Conservation (phyloP, 495 filamentous ascomycete genomes). For the Friedmanniomyces endolithicus region DNA sequence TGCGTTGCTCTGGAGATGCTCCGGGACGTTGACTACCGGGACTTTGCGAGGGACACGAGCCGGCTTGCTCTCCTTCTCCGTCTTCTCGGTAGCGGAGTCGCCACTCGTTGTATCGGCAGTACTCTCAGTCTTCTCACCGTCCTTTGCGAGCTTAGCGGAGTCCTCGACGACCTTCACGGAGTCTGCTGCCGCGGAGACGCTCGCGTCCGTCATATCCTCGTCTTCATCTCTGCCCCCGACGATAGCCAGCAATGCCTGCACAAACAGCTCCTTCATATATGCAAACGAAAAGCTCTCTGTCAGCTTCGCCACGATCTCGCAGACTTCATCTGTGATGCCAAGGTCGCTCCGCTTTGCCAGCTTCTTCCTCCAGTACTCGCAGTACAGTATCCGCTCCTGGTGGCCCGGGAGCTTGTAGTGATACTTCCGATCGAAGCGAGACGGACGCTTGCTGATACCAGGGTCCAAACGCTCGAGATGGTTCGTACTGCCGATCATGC, state of each 20-base stretch:
- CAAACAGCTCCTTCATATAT: slow-evolving; percentile 26
- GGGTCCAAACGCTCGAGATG: slow-evolving; percentile 29
- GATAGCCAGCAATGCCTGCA: slow-evolving; percentile 20
- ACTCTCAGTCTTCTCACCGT: slow-evolving; percentile 1
- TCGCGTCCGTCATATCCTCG: slow-evolving; percentile 14
- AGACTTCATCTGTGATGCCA: slow-evolving; percentile 18
- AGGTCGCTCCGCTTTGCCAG: slow-evolving; percentile 17
- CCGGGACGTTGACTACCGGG: slow-evolving; percentile 20
- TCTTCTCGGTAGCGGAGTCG: slow-evolving; percentile 5
- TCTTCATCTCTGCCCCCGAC: slow-evolving; percentile 12
- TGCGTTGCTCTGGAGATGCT: slow-evolving; percentile 20
- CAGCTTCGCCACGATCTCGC: slow-evolving; percentile 19
- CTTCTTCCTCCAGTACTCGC: slow-evolving; percentile 29
- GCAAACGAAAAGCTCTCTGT: slow-evolving; percentile 21
- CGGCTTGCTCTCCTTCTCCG: slow-evolving; percentile 3
- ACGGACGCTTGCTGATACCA: slow-evolving; percentile 28
- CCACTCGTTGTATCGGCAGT: neutral
- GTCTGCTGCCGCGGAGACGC: slow-evolving; percentile 2
- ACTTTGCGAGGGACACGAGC: slow-evolving; percentile 1
- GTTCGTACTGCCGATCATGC: slow-evolving; percentile 31
- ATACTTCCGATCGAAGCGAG: slow-evolving; percentile 31
- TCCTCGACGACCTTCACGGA: neutral
- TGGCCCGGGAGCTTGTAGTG: slow-evolving; percentile 25
- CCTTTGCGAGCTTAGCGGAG: slow-evolving; percentile 2
- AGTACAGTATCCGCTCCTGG: slow-evolving; percentile 25